These are phyloP conservation scores for Dictyophora rubrovolvata DNA, from an alignment of 768 basidiomycete species.

Conservation along the genomic window DNA sequence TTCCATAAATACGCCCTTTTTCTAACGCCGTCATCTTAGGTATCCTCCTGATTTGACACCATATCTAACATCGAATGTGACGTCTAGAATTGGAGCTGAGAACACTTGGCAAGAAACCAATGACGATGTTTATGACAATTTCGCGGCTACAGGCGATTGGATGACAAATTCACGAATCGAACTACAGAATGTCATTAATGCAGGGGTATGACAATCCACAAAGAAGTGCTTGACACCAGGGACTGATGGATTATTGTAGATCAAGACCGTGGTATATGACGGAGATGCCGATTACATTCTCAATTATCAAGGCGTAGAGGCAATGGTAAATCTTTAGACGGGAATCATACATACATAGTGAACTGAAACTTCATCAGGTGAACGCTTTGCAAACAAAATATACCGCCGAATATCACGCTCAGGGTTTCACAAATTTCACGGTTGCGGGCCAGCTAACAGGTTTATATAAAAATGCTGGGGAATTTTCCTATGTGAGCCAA, in stretches of 20 bases:
- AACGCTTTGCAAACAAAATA: conserved; percentile 38
- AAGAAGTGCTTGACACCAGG: neutral
- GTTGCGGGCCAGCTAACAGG: conserved; percentile 42
- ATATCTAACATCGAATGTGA: conserved; percentile 15
- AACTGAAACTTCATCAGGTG: conserved; percentile 23
- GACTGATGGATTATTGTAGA: neutral
- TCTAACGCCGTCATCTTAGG: neutral
- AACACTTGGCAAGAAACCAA: conserved; percentile 32
- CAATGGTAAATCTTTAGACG: conserved; percentile 30
- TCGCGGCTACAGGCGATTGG: conserved; percentile 46
- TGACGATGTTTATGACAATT: conserved; percentile 34
- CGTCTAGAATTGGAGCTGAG: conserved; percentile 33
- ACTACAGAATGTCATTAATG: conserved; percentile 48
- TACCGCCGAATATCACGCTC: conserved; percentile 29
- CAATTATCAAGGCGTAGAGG: conserved; percentile 37
- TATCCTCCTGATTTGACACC: conserved; percentile 36
- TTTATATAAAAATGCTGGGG: conserved; percentile 49
- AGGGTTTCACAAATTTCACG: conserved; percentile 36
- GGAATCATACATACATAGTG: neutral
- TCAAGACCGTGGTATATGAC: conserved; percentile 39
- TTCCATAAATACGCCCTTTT: neutral
- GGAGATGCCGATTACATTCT: conserved; percentile 42
- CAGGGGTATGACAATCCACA: conserved; percentile 28
- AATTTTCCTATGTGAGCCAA: conserved; percentile 41
- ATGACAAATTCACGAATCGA: conserved; percentile 38